These are phyloP conservation scores for Euphorbia peplus DNA, from an alignment of 345 rosid species.

Conservation along the genomic window DNA sequence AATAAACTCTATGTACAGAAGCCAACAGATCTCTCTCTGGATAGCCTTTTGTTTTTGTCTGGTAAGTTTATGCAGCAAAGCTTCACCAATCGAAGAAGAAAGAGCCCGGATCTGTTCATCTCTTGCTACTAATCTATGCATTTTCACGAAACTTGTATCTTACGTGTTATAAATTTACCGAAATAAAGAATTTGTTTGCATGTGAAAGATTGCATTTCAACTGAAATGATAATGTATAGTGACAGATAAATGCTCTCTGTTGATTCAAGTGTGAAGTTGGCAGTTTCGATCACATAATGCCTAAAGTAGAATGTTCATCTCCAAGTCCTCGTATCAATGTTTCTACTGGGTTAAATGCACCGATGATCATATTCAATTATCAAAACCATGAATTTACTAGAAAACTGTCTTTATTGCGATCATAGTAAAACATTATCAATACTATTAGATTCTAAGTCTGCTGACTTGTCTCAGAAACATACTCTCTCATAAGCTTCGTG, in stretches of 20 bases:
- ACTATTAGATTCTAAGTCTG: conserved; percentile 22
- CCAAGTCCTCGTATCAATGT: too few species aligned
- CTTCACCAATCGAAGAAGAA: not conserved
- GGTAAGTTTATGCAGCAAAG: not conserved
- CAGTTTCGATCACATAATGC: too few species aligned
- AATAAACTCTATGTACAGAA: not conserved
- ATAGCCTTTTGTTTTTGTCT: not conserved
- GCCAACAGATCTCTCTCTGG: not conserved
- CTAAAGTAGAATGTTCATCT: too few species aligned
- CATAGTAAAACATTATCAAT: too few species aligned
- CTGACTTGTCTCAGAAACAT: conserved; percentile 60
- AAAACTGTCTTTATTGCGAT: too few species aligned
- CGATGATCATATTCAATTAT: too few species aligned
- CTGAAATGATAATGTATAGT: too few species aligned
- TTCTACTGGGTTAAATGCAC: too few species aligned
- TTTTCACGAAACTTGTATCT: not conserved
- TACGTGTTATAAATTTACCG: not conserved
- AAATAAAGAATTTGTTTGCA: not conserved
- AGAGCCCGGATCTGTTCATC: not conserved
- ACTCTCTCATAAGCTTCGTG: conserved; percentile 77
- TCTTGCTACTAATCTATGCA: not conserved
- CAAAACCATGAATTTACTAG: too few species aligned
- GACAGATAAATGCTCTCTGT: too few species aligned
- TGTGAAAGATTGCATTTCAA: not conserved
- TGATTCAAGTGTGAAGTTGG: too few species aligned